Evolutionary conservation across 495 filamentous ascomycete species (phyloP), one percentile per base, ranked within the genome.

Genomic region (Endocarpon pusillum): DNA sequence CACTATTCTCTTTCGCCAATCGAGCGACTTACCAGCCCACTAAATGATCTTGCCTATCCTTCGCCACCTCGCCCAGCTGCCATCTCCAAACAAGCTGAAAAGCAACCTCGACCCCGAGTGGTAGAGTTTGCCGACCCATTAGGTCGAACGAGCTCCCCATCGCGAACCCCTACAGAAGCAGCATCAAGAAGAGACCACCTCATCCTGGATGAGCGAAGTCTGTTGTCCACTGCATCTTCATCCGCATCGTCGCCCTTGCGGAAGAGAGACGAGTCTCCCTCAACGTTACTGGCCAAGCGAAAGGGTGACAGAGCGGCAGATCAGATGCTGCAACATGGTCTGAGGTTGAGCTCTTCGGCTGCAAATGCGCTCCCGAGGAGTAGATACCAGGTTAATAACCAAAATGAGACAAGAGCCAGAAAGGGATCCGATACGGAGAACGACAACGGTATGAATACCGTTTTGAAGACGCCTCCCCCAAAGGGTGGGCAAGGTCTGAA

Each of bases 281-380:
- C 23, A n/a, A 4, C 12, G 14, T 15, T 17, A 4, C 5, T 14
- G 28, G 28, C 28, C 28, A 31, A n/a, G 28, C 12, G 4, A 15
- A 31, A 7, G 28, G 28, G 12, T n/a, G 28, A 31, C 28, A 17
- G 28, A 31, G 28, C 28, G n/a, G n/a, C n/a, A n/a, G n/a, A n/a
- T n/a, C n/a, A n/a, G n/a, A n/a, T n/a, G n/a, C n/a, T n/a, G n/a
- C n/a, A n/a, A n/a, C n/a, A n/a, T n/a, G n/a, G n/a, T n/a, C n/a
- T n/a, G n/a, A n/a, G n/a, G n/a, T n/a, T n/a, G n/a, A n/a, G n/a
- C n/a, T n/a, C n/a, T n/a, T n/a, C n/a, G n/a, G n/a, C n/a, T n/a
- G n/a, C n/a, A n/a, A n/a, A n/a, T n/a, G n/a, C 12, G 5, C 28
- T 31, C 12, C 12, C 28, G 5, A 5, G 4, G 28, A 5, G 28